Conservation (phyloP, 805 yeast species). For the Ogataea neopini region DNA sequence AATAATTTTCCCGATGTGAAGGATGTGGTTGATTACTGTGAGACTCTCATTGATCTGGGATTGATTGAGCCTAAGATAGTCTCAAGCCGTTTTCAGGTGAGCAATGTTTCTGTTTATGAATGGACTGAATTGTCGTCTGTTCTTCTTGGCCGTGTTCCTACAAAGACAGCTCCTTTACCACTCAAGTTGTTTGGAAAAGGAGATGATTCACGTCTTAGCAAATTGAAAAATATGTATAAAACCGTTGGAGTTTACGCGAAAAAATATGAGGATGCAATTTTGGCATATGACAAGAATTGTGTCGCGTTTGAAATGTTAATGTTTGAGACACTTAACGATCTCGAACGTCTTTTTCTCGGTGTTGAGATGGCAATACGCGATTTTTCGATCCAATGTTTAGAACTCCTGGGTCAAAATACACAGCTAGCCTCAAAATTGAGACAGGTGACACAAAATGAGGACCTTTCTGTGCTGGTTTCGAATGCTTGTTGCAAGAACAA, state of each 20-base stretch:
- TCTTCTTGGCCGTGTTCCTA: conserved; percentile 11
- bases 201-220: conserved; percentile 3
- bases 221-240: conserved; percentile 13
- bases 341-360: conserved; percentile 11
- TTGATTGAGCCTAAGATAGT: conserved; percentile 20
- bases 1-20: not conserved
- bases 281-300: conserved; percentile 10
- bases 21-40: conserved; percentile 13
- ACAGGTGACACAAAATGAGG: conserved; percentile 3
- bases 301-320: conserved; percentile 15
- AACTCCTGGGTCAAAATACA: conserved; percentile 12
- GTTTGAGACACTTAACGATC: conserved; percentile 14
- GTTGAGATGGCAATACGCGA: conserved; percentile 14
- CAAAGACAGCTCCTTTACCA: conserved; percentile 3
- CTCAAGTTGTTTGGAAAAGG: conserved; percentile 8
- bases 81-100: conserved; percentile 15
- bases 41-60: conserved; percentile 16
- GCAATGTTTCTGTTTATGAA: conserved; percentile 17
- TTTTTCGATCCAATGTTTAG: conserved; percentile 12
- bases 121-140: conserved; percentile 20
- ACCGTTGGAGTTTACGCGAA: conserved; percentile 4
- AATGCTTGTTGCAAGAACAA: conserved; percentile 9
- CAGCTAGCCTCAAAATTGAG: conserved; percentile 3
- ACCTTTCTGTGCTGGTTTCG: conserved; percentile 10
- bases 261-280: conserved; percentile 10